Percentiles rank a stretch among this genome's conserved stretches.
phyloP scores from a whole-genome alignment of 2,329 filamentous ascomycete species.

The Apiospora sp. region DNA sequence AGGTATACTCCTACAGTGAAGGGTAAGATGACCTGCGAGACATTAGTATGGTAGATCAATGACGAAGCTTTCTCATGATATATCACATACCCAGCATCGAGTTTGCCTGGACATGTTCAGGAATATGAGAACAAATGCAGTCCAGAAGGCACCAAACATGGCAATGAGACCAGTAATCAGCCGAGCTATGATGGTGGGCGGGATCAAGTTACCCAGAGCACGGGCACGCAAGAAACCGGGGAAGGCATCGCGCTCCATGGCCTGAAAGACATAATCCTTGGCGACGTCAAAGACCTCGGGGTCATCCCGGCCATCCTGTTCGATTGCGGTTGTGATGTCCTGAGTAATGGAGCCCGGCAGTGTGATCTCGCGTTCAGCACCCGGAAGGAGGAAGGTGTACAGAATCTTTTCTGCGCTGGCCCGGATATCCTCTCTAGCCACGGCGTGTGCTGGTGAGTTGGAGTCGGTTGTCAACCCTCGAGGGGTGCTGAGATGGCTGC shows the following conservation, averaged over 20 bases:
- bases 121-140: constrained; percentile 92
- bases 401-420: constrained; percentile 97
- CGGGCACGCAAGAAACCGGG: constrained; percentile 95
- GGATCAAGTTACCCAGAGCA: constrained; percentile 93
- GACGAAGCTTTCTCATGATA: neutral
- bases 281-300: constrained; percentile 97
- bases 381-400: constrained; percentile 95
- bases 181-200: constrained; percentile 85
- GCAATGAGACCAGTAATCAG: constrained; percentile 84
- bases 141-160: constrained; percentile 94
- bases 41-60: neutral
- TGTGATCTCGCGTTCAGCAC: constrained; percentile 96
- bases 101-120: constrained; percentile 77
- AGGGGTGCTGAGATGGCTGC: constrained; percentile 63
- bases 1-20: constrained; percentile 92
- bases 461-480: constrained; percentile 73
- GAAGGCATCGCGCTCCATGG: constrained; percentile 99
- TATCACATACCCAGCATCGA: constrained; percentile 79
- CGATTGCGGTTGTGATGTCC: constrained; percentile 86
- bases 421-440: constrained; percentile 88
- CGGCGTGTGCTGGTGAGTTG: constrained; percentile 82
- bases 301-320: constrained; percentile 90
- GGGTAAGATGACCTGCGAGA: constrained; percentile 74
- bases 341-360: constrained; percentile 87
- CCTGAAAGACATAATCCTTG: constrained; percentile 99